A percentile compares a stretch with the other conserved stretches of the same genome.
Conservation (phyloP, 768 basidiomycete genomes). For the Leccinum barrowsii region DNA sequence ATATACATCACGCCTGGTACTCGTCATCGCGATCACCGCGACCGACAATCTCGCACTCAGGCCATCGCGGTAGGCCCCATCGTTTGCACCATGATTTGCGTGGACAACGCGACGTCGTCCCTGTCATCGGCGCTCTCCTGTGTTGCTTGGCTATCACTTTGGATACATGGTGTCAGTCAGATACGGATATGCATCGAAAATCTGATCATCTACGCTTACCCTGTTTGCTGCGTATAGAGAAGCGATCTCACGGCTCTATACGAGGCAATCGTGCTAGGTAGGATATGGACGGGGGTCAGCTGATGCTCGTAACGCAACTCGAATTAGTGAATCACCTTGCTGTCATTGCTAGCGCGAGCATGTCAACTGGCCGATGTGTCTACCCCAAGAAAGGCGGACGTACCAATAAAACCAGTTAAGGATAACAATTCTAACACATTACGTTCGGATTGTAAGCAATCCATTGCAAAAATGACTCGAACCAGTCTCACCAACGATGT, state of each 20-base stretch:
- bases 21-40: neutral
- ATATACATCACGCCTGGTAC: neutral
- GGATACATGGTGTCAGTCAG: neutral
- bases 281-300: neutral
- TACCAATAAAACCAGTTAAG: constrained; percentile 5
- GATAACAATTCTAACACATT: constrained; percentile 3
- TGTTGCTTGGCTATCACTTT: neutral
- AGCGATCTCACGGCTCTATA: constrained; percentile 18
- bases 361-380: neutral
- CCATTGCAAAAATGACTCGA: neutral
- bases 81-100: neutral
- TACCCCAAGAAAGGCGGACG: neutral
- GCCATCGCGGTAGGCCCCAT: neutral
- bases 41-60: neutral
- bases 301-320: neutral
- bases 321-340: constrained; percentile 11
- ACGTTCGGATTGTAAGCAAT: neutral
- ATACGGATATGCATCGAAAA: constrained; percentile 25
- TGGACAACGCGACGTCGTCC: neutral
- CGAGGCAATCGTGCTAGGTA: constrained; percentile 13
- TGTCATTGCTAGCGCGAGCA: constrained; percentile 6
- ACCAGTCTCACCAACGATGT: neutral
- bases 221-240: neutral
- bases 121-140: neutral
- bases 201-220: neutral